Evolutionary conservation across 164 flowering plant genomes (phyloP), one percentile per base, ranked within the genome.

Genomic region (Sedum album): DNA sequence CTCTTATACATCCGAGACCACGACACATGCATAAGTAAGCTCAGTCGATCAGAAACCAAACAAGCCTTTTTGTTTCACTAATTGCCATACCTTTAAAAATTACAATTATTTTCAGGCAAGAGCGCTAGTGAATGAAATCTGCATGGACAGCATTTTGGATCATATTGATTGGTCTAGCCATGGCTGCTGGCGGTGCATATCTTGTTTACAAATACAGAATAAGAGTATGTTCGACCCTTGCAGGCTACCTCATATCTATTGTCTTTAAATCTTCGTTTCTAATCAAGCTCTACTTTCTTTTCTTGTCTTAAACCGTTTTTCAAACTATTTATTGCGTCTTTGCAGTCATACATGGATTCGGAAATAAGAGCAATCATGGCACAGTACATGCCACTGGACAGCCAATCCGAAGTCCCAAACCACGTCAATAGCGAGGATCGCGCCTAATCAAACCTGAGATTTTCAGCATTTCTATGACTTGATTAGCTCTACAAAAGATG

Each of bases 11-110:
- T 91, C 72, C 84, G 78, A 78, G 96, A 89, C 74, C 94, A 88
- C 70, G 97, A 91, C 72, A 83, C 96, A 26, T 91, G 97, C 82
- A 88, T 89, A 83, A 84, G 97, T 91, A 73, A 82, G 96, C 78
- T 69, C 35, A 39, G 46, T 10, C 30, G 28, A 66, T 41, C 35
- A n/a, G 42, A 28, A 73, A 44, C 44, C 6, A 9, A 25, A 25
- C 14, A n/a, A 41, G 8, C 7, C 11, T 6, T 42, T 2, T 67
- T 25, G 21, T 39, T 18, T 15, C 69, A 9, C 18, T 39, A 17
- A 17, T 9, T 2, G 6, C 17, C 25, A 5, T 46, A 17, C 6
- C 14, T 41, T 2, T 18, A 11, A 23, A 64, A 11, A 11, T 25
- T 28, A 31, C 41, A 42, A 57, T 69, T 31, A 65, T 78, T 63